Evolutionary conservation across 2,329 filamentous ascomycete genomes (phyloP).

Genomic region (Zymoseptoria ardabiliae): DNA sequence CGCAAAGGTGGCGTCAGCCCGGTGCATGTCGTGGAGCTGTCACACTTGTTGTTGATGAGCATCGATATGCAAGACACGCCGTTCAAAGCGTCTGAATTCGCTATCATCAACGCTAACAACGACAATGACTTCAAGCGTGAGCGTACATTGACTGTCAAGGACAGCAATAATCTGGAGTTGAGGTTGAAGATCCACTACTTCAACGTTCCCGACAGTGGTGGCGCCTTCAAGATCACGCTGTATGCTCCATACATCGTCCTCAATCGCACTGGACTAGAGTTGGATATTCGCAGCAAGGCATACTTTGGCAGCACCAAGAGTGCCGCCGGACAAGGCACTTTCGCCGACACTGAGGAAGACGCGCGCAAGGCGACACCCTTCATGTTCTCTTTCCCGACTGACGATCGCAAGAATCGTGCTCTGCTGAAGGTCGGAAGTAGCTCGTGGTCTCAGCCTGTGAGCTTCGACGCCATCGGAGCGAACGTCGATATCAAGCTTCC

Average conservation of each 20-base stretch:
- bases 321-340: conserved; percentile 71
- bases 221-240: conserved; percentile 90
- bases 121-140: conserved; percentile 86
- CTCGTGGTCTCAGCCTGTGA: conserved; percentile 93
- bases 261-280: conserved; percentile 87
- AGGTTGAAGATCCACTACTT: conserved; percentile 86
- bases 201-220: conserved; percentile 81
- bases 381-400: conserved; percentile 89
- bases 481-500: conserved; percentile 80
- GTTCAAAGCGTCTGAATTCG: conserved; percentile 92
- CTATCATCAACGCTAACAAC: conserved; percentile 86
- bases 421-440: conserved; percentile 83
- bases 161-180: conserved; percentile 70
- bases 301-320: conserved; percentile 76
- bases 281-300: conserved; percentile 81
- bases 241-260: conserved; percentile 92
- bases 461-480: conserved; percentile 95
- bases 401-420: conserved; percentile 86
- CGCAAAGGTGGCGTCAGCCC: conserved; percentile 95
- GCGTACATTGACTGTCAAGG: conserved; percentile 69
- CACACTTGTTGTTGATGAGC: conserved; percentile 84
- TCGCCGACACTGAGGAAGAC: conserved; percentile 46
- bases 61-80: conserved; percentile 94
- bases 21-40: conserved; percentile 92
- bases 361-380: conserved; percentile 74